Conservation (phyloP, 495 filamentous ascomycete species). For the Pseudomonodictys pantanalensis region DNA sequence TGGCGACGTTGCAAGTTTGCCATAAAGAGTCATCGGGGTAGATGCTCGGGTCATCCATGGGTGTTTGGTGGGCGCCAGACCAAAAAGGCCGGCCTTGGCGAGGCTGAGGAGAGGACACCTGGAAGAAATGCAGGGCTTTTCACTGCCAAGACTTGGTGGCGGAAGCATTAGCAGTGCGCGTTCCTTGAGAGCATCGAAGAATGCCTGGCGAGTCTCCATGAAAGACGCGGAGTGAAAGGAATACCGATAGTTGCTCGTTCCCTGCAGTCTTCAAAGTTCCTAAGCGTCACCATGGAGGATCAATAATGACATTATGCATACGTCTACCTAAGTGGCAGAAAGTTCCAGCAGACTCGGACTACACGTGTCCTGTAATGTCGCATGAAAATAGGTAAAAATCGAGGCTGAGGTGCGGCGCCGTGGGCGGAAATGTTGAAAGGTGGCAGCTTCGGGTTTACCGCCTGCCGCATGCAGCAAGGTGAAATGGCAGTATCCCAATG, state of each 20-base stretch:
- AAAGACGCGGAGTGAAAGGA: no score
- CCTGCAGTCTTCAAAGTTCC: background rate
- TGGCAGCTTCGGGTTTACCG: no score
- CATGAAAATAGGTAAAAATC: slow-evolving; percentile 1
- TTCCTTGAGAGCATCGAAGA: background rate
- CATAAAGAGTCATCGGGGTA: slow-evolving; percentile 3
- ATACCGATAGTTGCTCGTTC: no score
- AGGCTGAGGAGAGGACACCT: slow-evolving; percentile 28
- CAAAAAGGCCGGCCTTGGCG: no score
- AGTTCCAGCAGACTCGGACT: background rate
- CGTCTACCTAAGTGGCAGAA: background rate
- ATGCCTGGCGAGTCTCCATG: background rate
- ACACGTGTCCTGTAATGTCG: slow-evolving; percentile 12
- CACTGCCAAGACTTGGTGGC: background rate
- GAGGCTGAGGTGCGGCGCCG: background rate
- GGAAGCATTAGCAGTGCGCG: background rate
- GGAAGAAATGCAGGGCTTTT: background rate
- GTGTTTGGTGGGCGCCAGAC: no score
- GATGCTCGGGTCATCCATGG: background rate
- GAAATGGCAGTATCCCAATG: no score
- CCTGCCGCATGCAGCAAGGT: no score
- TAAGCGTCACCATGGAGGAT: no score
- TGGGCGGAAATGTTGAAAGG: slow-evolving; percentile 7
- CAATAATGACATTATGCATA: background rate
- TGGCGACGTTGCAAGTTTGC: slow-evolving; percentile 13